These are phyloP conservation scores for Calophaca sinica DNA, from an alignment of 306 rosid genomes.

Conservation along the genomic window DNA sequence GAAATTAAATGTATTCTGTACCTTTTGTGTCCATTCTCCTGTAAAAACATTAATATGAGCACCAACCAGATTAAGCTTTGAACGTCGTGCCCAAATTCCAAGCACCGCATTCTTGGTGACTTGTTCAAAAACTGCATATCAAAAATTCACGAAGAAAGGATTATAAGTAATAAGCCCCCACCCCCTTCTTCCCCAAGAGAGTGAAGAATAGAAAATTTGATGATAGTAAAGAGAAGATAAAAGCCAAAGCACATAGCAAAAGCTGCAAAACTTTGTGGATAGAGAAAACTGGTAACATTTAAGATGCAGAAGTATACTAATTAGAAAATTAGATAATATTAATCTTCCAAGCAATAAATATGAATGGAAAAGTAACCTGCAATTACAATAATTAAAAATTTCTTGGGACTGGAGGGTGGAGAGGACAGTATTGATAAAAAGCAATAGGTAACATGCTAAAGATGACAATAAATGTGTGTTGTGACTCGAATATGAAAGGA, in stretches of 20 bases:
- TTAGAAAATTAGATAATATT: neutral
- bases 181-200: neutral
- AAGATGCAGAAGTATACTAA: conserved; percentile 26
- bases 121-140: conserved; percentile 89
- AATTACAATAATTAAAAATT: neutral
- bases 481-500: conserved; percentile 6
- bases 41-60: conserved; percentile 98
- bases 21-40: conserved; percentile 99
- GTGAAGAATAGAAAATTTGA: conserved; percentile 16
- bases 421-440: neutral
- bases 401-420: neutral
- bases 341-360: neutral
- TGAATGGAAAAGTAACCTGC: neutral
- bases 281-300: neutral
- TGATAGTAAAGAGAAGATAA: neutral
- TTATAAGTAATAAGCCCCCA: conserved; percentile 17
- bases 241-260: conserved; percentile 5
- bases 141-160: conserved; percentile 28
- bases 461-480: conserved; percentile 18
- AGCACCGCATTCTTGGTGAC: conserved; percentile 96
- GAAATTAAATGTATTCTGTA: conserved; percentile 52
- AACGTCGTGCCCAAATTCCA: conserved; percentile 97
- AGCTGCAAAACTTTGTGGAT: neutral
- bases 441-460: conserved; percentile 2
- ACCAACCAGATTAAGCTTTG: conserved; percentile 94